Conservation (phyloP, 768 basidiomycete species). For the Amanita pseudoporphyria region DNA sequence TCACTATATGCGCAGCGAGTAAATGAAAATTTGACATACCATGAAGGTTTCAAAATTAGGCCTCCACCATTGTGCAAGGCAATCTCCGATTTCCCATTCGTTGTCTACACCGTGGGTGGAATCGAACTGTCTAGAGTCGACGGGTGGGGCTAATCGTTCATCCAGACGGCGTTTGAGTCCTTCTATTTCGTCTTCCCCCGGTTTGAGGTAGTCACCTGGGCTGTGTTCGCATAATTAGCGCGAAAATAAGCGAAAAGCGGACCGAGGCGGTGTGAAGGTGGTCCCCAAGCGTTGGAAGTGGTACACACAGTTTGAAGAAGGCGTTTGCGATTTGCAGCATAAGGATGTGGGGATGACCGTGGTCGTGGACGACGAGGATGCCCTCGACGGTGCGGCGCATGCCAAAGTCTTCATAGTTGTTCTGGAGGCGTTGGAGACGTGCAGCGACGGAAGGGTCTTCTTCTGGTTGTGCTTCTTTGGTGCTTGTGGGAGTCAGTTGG, state of each 20-base stretch:
- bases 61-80: conserved; percentile 97
- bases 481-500: conserved; percentile 35
- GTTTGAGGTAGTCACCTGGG: conserved; percentile 97
- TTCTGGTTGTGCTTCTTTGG: conserved; percentile 94
- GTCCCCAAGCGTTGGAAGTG: background rate
- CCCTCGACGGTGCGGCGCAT: conserved; percentile 95
- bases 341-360: conserved; percentile 94
- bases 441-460: conserved; percentile 96
- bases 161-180: conserved; percentile 87
- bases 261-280: background rate
- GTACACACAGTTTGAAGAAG: conserved; percentile 91
- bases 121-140: conserved; percentile 63
- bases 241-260: background rate
- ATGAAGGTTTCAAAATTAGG: conserved; percentile 99
- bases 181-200: conserved; percentile 87
- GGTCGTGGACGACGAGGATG: conserved; percentile 86
- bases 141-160: conserved; percentile 77
- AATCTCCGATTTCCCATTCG: conserved; percentile 96
- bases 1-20: background rate
- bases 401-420: conserved; percentile 95
- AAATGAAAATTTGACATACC: conserved; percentile 39
- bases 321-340: conserved; percentile 99
- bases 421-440: conserved; percentile 86
- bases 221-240: conserved; percentile 26
- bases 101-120: conserved; percentile 69